Base-by-base conservation (phyloP, 1,284 basidiomycete species). In the Leccinum fuscescens region DNA sequence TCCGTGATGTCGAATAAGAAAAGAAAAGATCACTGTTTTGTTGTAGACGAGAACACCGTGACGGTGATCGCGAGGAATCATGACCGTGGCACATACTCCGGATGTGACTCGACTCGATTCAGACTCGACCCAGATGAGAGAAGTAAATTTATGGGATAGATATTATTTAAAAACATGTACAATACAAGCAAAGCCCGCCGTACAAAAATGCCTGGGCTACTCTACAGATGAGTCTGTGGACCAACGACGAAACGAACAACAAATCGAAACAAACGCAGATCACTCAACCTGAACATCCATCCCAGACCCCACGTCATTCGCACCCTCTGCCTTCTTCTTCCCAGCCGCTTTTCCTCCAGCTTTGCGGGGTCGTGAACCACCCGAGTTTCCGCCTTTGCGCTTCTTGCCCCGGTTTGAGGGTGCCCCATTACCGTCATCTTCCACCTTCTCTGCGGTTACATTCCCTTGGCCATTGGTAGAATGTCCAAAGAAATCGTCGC, bases 401-500 rank as follows among this genome's bases (percentile, higher is more conserved):
- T 74, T 78, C 64, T 75, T 77, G 39, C 76, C 76, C 27, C 74
- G 74, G 56, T 67, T 66, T 2, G 70, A 61, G 35, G 56, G 55
- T 17, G 44, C 33, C 6, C 54, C 31, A 35, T 48, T 37, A 20
- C 64, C 53, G 6, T 75, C 71, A 8, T 76, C 77, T 53, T 79
- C 78, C 8, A 75, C 76, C 24, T 77, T 82, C 31, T 76, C 76
- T 22, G 58, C 67, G 3, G 54, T 52, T 49, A 48, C 48, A 20
- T 62, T 62, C 37, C 66, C 74, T 22, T 66, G 64, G 44, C 24
- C 24, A 24, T 58, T 67, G 22, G 64, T 55, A 22, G 72, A 65
- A 56, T 86, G 85, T 1, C 86, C 87, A 68, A 92, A 92, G 75
- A 92, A 92, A 66, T 91, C 88, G 66, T 92, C 90, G 8, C 89